These are phyloP conservation scores for Jamesozyma lodderae DNA, from an alignment of 805 yeast species.

Conservation along the genomic window DNA sequence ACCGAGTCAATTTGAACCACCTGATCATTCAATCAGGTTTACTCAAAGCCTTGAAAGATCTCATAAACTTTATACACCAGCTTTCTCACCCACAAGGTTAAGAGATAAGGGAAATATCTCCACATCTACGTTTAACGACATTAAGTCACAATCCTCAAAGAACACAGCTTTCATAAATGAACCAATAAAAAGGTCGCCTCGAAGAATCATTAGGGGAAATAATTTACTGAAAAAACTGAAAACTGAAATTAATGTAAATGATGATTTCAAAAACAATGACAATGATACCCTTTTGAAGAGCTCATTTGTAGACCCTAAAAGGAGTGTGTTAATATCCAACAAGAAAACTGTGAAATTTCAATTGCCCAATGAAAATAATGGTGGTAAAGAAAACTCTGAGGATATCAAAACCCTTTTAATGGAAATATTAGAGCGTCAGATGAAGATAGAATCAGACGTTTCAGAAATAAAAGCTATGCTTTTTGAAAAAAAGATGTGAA, in stretches of 20 bases:
- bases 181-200: background rate
- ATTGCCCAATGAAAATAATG: slow-evolving; percentile 10
- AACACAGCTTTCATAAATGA: no score
- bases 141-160: no score
- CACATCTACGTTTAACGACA: no score
- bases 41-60: slow-evolving; percentile 5
- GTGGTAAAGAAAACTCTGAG: slow-evolving; percentile 6
- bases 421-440: slow-evolving; percentile 12
- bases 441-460: slow-evolving; percentile 8
- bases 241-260: slow-evolving; percentile 3
- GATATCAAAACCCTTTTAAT: slow-evolving; percentile 9
- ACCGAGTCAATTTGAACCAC: slow-evolving; percentile 1
- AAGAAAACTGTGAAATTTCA: slow-evolving; percentile 28
- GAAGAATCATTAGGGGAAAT: slow-evolving; percentile 3
- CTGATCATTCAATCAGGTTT: background rate
- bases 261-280: background rate
- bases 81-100: slow-evolving; percentile 17
- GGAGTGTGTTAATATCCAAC: no score
- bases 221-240: slow-evolving; percentile 14
- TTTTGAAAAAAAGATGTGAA: background rate
- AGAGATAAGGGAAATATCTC: no score
- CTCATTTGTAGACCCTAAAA: no score
- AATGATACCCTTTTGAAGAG: no score
- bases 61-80: slow-evolving; percentile 2
- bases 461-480: background rate